Evolutionary conservation across 2,329 filamentous ascomycete genomes (phyloP), one percentile per base, ranked within the genome.

Genomic region (Fusarium sp.): DNA sequence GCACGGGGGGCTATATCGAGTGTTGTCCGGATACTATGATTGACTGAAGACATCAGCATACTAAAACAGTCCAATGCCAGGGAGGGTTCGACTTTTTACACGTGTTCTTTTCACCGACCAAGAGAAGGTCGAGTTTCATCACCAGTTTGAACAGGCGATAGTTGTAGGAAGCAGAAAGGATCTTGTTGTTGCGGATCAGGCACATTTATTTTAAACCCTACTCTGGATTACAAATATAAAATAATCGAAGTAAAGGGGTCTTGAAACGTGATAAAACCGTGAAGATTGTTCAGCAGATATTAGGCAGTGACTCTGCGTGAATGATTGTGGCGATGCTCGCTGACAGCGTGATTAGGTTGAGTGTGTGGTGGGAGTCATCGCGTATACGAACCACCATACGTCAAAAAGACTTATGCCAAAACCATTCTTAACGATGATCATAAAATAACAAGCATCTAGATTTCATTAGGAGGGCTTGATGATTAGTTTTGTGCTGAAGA

Each of bases 241-340:
- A 22, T 22, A 22, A 22, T 22, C 22, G 22, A 22, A 22, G 2
- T 22, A 22, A 22, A 6, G 27, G 9, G 27, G 27, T 10, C 27
- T 30, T 41, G 15, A 17, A 30, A 30, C 19, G 17, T 17, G 15
- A 17, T 39, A 23, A 20, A 10, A 39, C 9, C 8, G 22, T 45
- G 35, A 40, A 56, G 37, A 10, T 20, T 25, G 20, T 15, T 30
- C 27, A 19, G 17, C 37, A 30, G 27, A 17, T 10, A 27, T 22
- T 51, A 64, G 60, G 61, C 60, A 64, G 35, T 64, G 30, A 52
- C 19, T 7, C 27, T 46, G 30, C 52, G 30, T 63, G 23, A 47
- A 48, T 32, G 17, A 50, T 9, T 63, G 60, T 65, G 61, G 60
- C 61, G 19, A 65, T 64, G 52, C 61, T 3, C 27, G 15, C 27